Evolutionary conservation across 495 filamentous ascomycete genomes (phyloP), one percentile per base, ranked within the genome.

Genomic region (Talaromyces ruber): DNA sequence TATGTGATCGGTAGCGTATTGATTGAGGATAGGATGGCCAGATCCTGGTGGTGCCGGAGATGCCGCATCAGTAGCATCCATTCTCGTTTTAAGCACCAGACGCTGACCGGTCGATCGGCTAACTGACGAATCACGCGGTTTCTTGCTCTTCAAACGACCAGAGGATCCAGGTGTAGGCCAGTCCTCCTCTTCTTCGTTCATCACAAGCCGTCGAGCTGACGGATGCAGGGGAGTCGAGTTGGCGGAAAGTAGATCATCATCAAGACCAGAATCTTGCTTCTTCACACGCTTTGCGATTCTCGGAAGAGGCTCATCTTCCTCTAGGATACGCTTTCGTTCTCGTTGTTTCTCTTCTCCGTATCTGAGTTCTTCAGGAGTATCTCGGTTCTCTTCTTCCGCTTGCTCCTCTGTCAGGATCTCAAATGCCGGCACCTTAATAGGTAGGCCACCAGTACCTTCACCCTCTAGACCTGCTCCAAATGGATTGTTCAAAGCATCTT

Each of bases 321-420:
- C 80, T 43, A 90, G 74, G n/a, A 84, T 85, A 79, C 91, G 87
- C 66, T 91, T 91, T 55, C 94, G 82, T 71, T 96, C 92, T 52
- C 85, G 80, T 70, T 89, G 84, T 77, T 97, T 98, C 60, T 84
- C 78, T 62, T 88, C 86, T 47, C 95, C 94, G 74, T 93, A 98
- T 8, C 88, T 86, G 54, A 88, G 77, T 73, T 98, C 94, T 50
- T 90, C 89, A 14, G 82, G 79, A 0, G 93, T 88, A 70, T 98
- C 94, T n/a, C 93, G 84, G 67, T 98, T 98, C 74, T 98, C 94
- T 28, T 79, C 71, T 7, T 83, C 86, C 53, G 89, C 89, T 68
- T 96, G 83, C 26, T 91, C 89, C 43, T 86, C 76, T 0, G 85
- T 89, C 74, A 98, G 79, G 67, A 84, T 81, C 51, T 88, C 86